Base-by-base conservation (phyloP, 495 filamentous ascomycete genomes). In the Sphaerosporella brunnea region DNA sequence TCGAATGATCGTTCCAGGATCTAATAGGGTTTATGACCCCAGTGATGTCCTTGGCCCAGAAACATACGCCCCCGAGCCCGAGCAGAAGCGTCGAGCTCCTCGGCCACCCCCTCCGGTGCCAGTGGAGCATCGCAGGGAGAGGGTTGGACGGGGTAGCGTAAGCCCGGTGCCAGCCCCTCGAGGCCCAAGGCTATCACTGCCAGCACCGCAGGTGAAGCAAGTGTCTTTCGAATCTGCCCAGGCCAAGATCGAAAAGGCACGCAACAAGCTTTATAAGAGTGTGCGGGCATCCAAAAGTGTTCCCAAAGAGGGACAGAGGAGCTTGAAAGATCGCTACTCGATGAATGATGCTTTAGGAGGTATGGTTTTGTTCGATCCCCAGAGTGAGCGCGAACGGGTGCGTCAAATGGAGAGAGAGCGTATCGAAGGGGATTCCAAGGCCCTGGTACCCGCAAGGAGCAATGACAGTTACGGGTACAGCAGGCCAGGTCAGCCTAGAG, bases 21-120 rank as follows among this genome's bases (percentile, higher is more conserved):
- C 90, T 62, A 92, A 90, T 11, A 73, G 82, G 24, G 79, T 87
- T 48, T 77, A 96, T 48, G 90, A 96, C 60, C 88, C 84, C 0
- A 87, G 82, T 1, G 90, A 97, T 62, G 84, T 95, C 59, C 74
- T 97, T 0, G 90, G 88, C 0, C 74, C 83, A 37, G 80, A 87
- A 30, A 83, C 78, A 2, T 96, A 86, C 82, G 90, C 90, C 0
- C 90, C 90, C 0, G 86, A 96, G 60, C 88, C 88, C 0, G 88
- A 95, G 55, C 69, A 70, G 20, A 90, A 84, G 62, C 72, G 69
- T 30, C 38, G 57, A 3, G 49, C 51, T 37, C 49, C 54, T 9
- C 51, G 54, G 2, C 51, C 58, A 2, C 47, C 57, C 21, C 58
- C 57, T 21, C 49, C 58, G 13, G 58, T 53, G 20, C 50, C 50